Conservation (phyloP, 805 yeast genomes). For the Ogataea chonburiensis region DNA sequence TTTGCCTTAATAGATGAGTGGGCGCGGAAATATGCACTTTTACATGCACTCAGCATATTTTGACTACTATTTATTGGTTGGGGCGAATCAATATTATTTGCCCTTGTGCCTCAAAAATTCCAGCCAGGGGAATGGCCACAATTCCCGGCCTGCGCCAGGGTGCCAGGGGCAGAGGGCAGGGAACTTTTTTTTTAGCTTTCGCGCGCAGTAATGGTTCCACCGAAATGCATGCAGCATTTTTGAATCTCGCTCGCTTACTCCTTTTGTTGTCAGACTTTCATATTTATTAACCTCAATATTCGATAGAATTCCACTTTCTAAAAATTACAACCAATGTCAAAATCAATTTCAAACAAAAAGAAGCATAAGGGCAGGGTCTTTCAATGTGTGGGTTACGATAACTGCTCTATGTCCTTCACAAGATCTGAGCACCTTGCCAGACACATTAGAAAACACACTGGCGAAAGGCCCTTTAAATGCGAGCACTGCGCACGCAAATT, state of each 20-base stretch:
- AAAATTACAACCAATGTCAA: conserved; percentile 5
- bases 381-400: conserved; percentile 83
- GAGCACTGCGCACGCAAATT: conserved; percentile 77
- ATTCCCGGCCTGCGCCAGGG: no score
- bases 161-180: conserved; percentile 2
- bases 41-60: no score
- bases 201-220: background rate
- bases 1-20: no score
- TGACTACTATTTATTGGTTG: no score
- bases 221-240: conserved; percentile 8
- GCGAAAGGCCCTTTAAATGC: conserved; percentile 90
- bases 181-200: background rate
- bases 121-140: background rate
- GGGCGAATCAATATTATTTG: background rate
- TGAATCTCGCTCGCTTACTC: conserved; percentile 12
- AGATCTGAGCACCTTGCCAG: conserved; percentile 90
- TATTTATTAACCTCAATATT: no score
- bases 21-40: no score
- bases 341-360: conserved; percentile 19
- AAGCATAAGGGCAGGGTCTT: conserved; percentile 65
- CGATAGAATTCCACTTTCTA: no score
- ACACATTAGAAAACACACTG: conserved; percentile 91
- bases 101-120: background rate
- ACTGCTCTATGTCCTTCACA: conserved; percentile 85
- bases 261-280: conserved; percentile 5